Base-by-base conservation (phyloP, 192 early-diverging fungal genomes). In the Gryganskiella cystojenkinii region DNA sequence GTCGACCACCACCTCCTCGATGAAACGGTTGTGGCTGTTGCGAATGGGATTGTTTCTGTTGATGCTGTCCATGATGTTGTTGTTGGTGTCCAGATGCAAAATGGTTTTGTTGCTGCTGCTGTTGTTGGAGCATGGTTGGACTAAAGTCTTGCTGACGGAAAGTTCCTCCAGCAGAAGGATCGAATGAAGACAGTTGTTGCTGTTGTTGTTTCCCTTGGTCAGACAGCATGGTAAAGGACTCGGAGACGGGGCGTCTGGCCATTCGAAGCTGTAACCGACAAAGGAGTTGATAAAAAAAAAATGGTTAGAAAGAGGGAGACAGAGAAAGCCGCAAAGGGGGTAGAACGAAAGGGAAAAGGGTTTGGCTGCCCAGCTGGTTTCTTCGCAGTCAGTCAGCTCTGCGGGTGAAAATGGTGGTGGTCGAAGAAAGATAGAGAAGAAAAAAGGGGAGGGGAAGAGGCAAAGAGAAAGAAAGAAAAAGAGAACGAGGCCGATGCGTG, bases 181-280 rank as follows among this genome's bases (percentile, higher is more conserved):
- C 72, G 50, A 76, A 76, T 53, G 72, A 67, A n/a, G n/a, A n/a
- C n/a, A n/a, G n/a, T n/a, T n/a, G n/a, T n/a, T n/a, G n/a, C n/a
- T n/a, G n/a, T n/a, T n/a, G n/a, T 51, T 76, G 72, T 34, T 67
- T 67, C 53, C 59, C 72, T 37, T 76, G 72, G 43, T 76, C 72
- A 43, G 72, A 67, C 60, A 76, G 65, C 72, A 76, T 76, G 44
- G 72, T 76, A 45, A 67, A 67, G 53, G 72, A 76, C 56, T 76
- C 72, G 64, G 72, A 76, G 52, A 75, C 71, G 20, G 72, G 72
- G 31, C 72, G 72, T 76, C 72, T 58, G 27, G 72, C 72, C 72
- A 76, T 76, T 67, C 72, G n/a, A 67, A 51, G 25, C 59, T 67
- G 60, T 27, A 44, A 61, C 10, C 10, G 37, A 43, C 19, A n/a